Evolutionary conservation across 495 filamentous ascomycete species (phyloP).

Genomic region (Xylaria grammica): DNA sequence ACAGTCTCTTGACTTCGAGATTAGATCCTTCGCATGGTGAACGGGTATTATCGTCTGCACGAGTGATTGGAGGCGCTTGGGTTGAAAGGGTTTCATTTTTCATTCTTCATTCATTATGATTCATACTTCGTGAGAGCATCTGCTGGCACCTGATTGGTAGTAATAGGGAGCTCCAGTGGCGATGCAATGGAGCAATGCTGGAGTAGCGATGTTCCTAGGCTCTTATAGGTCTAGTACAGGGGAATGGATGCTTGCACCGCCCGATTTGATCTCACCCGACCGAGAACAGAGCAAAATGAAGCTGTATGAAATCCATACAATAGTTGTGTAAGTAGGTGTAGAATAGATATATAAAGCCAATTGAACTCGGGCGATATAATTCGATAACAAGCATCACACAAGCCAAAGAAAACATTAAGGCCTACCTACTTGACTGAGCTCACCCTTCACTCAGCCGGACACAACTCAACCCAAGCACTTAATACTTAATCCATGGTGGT

Average conservation of each 20-base stretch:
- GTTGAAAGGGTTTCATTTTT: not conserved
- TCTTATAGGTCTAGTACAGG: not conserved
- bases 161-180: not conserved
- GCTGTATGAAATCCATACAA: too few relatives aligned
- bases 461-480: conserved; percentile 4
- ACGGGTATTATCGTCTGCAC: too few relatives aligned
- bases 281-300: not conserved
- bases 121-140: conserved; percentile 23
- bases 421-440: not conserved
- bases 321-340: not conserved
- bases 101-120: conserved; percentile 27
- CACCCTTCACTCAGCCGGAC: too few relatives aligned
- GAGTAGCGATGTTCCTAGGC: not conserved
- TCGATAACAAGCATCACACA: not conserved
- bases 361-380: not conserved
- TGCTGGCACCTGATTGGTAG: conserved; percentile 23
- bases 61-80: too few relatives aligned
- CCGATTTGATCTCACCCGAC: not conserved
- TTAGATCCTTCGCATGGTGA: too few relatives aligned
- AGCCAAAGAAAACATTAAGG: not conserved
- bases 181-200: not conserved
- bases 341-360: not conserved
- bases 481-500: conserved; percentile 23
- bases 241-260: conserved; percentile 1
- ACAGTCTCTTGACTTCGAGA: too few relatives aligned